Percentiles rank a stretch among this genome's conserved stretches.
phyloP scores from a whole-genome alignment of 768 basidiomycete genomes.

The Tricholoma matsutake region DNA sequence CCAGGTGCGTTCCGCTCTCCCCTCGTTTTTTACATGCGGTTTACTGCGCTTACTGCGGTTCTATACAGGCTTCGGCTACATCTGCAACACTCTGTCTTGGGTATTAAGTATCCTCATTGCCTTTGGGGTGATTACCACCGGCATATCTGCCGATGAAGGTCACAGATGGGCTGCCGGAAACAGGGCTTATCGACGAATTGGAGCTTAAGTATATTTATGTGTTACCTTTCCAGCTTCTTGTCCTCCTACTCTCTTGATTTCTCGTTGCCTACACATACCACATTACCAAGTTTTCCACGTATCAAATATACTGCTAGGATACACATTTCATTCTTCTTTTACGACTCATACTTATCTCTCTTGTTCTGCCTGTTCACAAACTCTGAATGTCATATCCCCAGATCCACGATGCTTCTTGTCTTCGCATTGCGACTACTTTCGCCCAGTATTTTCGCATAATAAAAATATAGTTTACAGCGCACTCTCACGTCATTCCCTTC shows the following conservation, averaged over 20 bases:
- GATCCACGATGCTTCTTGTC: no score
- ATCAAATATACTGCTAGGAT: not conserved
- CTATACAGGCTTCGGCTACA: constrained; percentile 55
- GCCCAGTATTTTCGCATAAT: no score
- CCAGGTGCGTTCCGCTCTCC: constrained; percentile 44
- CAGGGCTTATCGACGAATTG: constrained; percentile 48
- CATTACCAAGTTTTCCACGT: not conserved
- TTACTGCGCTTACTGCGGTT: not conserved
- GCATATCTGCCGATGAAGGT: constrained; percentile 58
- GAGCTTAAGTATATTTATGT: not conserved
- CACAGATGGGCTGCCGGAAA: constrained; percentile 77
- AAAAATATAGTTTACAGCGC: no score
- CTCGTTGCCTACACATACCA: not conserved
- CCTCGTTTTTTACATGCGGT: not conserved
- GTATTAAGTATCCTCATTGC: constrained; percentile 49
- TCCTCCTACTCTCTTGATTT: not conserved
- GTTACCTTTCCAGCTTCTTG: not conserved
- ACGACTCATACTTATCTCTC: not conserved
- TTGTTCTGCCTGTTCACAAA: no score
- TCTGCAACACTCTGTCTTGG: constrained; percentile 63
- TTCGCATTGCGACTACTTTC: not conserved
- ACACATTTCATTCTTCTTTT: not conserved
- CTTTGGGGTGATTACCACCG: constrained; percentile 56
- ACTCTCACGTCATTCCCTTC: constrained; percentile 60
- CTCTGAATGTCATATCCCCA: no score